These are phyloP conservation scores for Xylariaceae sp. DNA, from an alignment of 2,329 filamentous ascomycete species.

Conservation along the genomic window DNA sequence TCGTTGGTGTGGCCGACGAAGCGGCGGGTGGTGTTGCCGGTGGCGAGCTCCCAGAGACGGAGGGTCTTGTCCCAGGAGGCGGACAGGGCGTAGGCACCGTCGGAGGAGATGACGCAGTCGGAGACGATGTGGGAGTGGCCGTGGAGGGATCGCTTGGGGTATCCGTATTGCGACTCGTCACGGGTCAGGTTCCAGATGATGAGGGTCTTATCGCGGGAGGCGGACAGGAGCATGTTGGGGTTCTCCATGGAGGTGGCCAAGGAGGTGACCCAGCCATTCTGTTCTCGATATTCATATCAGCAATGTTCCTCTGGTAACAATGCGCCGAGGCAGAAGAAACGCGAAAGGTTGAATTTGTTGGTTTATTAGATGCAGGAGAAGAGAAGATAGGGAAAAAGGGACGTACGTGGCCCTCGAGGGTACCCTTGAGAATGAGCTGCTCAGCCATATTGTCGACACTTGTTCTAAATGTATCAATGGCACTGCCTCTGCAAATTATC, in stretches of 20 bases:
- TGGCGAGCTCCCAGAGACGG: slow-evolving; percentile 97
- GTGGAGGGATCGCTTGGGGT: slow-evolving; percentile 97
- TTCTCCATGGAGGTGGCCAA: slow-evolving; percentile 99
- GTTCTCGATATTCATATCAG: no score
- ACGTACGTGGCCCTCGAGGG: slow-evolving; percentile 92
- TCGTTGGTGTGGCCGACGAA: slow-evolving; percentile 99
- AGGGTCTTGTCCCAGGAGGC: slow-evolving; percentile 99
- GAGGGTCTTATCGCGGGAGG: slow-evolving; percentile 94
- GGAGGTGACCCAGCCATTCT: slow-evolving; percentile 98
- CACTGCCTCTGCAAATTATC: slow-evolving; percentile 28
- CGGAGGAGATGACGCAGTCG: slow-evolving; percentile 99
- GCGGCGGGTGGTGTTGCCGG: slow-evolving; percentile 92
- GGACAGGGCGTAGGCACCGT: slow-evolving; percentile 98
- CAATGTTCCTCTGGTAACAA: no score
- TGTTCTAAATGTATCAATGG: no score
- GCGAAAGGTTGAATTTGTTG: background rate
- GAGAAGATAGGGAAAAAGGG: slow-evolving; percentile 10
- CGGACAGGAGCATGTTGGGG: slow-evolving; percentile 99
- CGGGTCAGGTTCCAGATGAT: slow-evolving; percentile 99
- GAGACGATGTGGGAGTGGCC: slow-evolving; percentile 99
- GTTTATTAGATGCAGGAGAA: background rate
- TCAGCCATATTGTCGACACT: slow-evolving; percentile 77
- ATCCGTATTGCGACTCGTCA: slow-evolving; percentile 96
- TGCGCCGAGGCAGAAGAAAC: no score
- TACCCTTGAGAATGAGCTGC: slow-evolving; percentile 93